Evolutionary conservation across 306 rosid species (phyloP).

Genomic region (Quercus suber): DNA sequence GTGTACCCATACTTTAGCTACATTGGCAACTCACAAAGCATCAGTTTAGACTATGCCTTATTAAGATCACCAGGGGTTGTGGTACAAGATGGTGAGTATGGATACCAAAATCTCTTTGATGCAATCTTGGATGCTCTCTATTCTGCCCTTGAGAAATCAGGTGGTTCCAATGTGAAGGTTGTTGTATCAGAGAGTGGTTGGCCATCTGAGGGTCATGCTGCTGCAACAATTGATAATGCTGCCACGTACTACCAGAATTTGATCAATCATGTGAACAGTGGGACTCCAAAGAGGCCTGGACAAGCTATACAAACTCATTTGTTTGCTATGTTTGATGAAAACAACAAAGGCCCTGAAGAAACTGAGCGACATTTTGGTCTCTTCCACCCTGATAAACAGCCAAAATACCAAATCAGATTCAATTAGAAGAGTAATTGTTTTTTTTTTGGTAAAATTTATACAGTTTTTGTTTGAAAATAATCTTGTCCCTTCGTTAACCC

Average conservation of each 20-base stretch:
- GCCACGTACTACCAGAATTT: constrained; percentile 40
- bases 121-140: constrained; percentile 50
- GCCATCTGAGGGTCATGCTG: constrained; percentile 54
- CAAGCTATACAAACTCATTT: constrained; percentile 33
- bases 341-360: background rate
- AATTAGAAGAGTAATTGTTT: background rate
- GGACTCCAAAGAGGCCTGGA: constrained; percentile 46
- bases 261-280: constrained; percentile 44
- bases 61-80: constrained; percentile 30
- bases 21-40: background rate
- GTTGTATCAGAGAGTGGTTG: constrained; percentile 82
- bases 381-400: constrained; percentile 24
- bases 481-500: too few relatives aligned
- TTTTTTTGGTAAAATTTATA: too few relatives aligned
- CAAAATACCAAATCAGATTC: constrained; percentile 38
- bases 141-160: constrained; percentile 49
- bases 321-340: constrained; percentile 54
- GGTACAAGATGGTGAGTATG: background rate
- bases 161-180: constrained; percentile 27
- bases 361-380: constrained; percentile 43
- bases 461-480: too few relatives aligned
- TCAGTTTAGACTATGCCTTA: constrained; percentile 39
- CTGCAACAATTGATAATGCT: constrained; percentile 35
- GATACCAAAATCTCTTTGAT: constrained; percentile 47
- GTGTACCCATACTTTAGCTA: constrained; percentile 55